phyloP scores from a whole-genome alignment of 2,329 filamentous ascomycete genomes.

The Pyrenophora teres region DNA sequence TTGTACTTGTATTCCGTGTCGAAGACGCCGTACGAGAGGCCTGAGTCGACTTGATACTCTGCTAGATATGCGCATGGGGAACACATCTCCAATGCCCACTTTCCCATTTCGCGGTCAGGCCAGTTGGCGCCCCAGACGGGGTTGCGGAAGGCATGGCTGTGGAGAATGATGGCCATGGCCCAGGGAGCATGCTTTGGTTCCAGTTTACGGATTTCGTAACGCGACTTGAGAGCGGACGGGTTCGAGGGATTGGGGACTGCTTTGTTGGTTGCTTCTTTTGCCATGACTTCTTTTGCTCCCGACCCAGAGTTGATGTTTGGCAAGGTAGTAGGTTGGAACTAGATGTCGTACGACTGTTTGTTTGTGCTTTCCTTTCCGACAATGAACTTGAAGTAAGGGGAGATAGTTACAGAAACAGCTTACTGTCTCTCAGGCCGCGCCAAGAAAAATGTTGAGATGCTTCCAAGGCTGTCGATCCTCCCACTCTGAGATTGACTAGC shows the following conservation, averaged over 20 bases:
- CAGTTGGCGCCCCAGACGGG: constrained; percentile 35
- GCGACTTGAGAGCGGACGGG: constrained; percentile 32
- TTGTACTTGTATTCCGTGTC: constrained; percentile 48
- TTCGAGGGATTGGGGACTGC: constrained; percentile 22
- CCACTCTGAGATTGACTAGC: no score
- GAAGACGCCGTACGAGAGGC: constrained; percentile 47
- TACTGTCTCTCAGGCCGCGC: no score
- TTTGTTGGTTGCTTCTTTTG: background rate
- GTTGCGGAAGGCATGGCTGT: constrained; percentile 41
- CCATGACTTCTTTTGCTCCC: background rate
- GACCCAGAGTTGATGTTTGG: background rate
- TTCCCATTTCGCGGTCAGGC: constrained; percentile 24
- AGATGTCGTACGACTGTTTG: no score
- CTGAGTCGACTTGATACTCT: constrained; percentile 42
- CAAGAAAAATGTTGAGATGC: no score
- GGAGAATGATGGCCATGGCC: constrained; percentile 37
- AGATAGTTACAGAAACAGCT: no score
- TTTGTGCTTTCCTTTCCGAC: no score
- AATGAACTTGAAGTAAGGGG: no score
- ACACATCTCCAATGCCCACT: constrained; percentile 14
- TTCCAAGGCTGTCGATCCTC: no score
- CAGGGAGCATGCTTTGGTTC: constrained; percentile 32
- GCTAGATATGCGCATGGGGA: constrained; percentile 33
- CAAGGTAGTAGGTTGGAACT: background rate
- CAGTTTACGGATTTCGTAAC: constrained; percentile 41